Evolutionary conservation across 2,329 filamentous ascomycete genomes (phyloP).

Genomic region (Phialophora expanda): DNA sequence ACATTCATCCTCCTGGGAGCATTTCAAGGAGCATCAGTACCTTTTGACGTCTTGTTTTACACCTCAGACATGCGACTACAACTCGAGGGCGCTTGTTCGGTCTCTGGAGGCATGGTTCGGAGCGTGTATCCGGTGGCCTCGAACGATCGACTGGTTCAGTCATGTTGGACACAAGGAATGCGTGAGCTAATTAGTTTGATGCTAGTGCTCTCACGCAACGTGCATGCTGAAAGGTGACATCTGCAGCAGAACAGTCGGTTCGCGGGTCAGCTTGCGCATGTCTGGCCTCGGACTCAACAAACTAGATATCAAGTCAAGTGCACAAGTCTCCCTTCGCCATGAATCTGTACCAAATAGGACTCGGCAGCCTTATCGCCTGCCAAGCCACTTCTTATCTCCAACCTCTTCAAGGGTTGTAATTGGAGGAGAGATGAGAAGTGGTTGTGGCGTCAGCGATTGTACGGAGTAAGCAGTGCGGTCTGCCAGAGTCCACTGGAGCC

Average conservation of each 20-base stretch:
- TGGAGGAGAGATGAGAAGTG: background rate
- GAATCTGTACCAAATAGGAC: background rate
- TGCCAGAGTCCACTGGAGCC: no score
- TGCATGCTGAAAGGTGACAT: constrained; percentile 4
- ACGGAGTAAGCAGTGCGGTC: background rate
- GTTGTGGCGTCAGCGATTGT: background rate
- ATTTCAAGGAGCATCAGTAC: constrained; percentile 3
- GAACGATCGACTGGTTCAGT: background rate
- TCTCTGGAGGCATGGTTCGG: constrained; percentile 14
- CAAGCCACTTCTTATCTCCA: constrained; percentile 15
- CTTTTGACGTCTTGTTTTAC: constrained; percentile 25
- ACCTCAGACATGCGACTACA: constrained; percentile 24
- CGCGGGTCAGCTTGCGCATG: background rate
- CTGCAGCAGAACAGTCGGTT: background rate
- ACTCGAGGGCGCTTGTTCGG: constrained; percentile 23
- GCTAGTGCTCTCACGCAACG: background rate
- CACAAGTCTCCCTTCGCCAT: background rate
- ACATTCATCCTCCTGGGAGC: background rate
- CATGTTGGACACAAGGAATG: background rate
- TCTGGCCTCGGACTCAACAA: background rate
- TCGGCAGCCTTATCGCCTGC: constrained; percentile 11
- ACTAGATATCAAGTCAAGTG: background rate
- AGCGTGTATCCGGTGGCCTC: background rate
- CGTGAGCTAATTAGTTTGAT: background rate
- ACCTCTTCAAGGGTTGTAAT: background rate